A percentile compares a stretch with the other conserved stretches of the same genome.
These are phyloP conservation scores for Tolypocladium ovalisporum DNA, from an alignment of 2,329 filamentous ascomycete species.

Conservation along the genomic window DNA sequence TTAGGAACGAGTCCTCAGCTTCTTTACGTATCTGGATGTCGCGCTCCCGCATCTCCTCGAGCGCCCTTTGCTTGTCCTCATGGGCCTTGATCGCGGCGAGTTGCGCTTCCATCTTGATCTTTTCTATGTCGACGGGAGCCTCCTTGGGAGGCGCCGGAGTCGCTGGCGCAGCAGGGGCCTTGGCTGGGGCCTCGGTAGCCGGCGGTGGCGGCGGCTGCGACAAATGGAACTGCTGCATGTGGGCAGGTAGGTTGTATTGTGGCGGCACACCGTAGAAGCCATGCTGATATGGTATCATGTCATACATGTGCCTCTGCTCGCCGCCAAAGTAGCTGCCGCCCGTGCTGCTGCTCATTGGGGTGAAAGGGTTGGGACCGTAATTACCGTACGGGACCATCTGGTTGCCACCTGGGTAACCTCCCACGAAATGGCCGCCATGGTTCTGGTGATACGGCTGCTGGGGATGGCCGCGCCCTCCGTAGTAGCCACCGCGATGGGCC, in stretches of 20 bases:
- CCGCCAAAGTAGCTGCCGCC: conserved; percentile 30
- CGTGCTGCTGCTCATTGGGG: conserved; percentile 25
- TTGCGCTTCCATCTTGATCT: conserved; percentile 50
- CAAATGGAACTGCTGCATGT: conserved; percentile 28
- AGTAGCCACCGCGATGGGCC: conserved; percentile 16
- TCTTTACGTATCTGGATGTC: conserved; percentile 35
- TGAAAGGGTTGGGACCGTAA: conserved; percentile 30
- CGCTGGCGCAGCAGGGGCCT: conserved; percentile 10
- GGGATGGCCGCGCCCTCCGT: conserved; percentile 14
- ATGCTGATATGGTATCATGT: conserved; percentile 40
- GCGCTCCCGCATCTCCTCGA: conserved; percentile 30
- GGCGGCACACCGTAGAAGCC: conserved; percentile 7
- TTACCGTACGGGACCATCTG: conserved; percentile 38
- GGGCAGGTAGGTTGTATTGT: conserved; percentile 7
- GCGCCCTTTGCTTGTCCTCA: conserved; percentile 33
- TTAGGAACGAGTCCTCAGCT: conserved; percentile 31
- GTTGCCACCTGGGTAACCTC: conserved; percentile 22
- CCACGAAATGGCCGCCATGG: conserved; percentile 33
- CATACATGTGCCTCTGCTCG: conserved; percentile 29
- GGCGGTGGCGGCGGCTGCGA: conserved; percentile 29
- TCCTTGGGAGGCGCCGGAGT: conserved; percentile 30
- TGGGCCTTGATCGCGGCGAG: conserved; percentile 38
- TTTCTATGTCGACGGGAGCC: conserved; percentile 40
- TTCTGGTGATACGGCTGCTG: conserved; percentile 33
- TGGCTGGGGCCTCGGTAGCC: conserved; percentile 25